Base-by-base conservation (phyloP, 345 rosid species). In the Mercurialis annua region DNA sequence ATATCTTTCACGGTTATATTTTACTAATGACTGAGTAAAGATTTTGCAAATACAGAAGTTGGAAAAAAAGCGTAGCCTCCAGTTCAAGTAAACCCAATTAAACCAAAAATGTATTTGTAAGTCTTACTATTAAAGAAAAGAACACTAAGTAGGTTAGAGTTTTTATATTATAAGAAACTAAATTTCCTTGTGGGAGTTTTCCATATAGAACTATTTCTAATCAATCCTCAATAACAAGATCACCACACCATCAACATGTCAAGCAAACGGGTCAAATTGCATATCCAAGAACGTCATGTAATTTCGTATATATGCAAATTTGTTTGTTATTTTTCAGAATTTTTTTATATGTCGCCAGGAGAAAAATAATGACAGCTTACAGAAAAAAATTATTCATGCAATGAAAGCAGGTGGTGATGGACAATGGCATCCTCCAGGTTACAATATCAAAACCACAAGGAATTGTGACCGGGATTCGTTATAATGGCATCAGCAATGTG, bases 21-120 rank as follows among this genome's bases (percentile, higher is more conserved):
- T n/a, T n/a, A n/a, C 20, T 62, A 64, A 71, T 77, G 60, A 72
- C 33, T 69, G 80, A 75, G 82, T 79, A 72, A 75, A 75, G 82
- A 20, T 20, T 62, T 43, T 2, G 49, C 42, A 42, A 68, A 18
- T 24, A 18, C 38, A 61, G 16, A 9, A 46, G 11, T 11, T 10
- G 47, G n/a, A 53, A 11, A 14, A 34, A 40, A 51, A 38, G 15
- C 76, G 38, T 74, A 24, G 26, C 42, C 57, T 44, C 67, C 20
- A 67, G 62, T 69, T 42, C 38, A 74, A 74, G 81, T 46, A 31
- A 62, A 57, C 56, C 44, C 44, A 40, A 40, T 10, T 31, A 17
- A 27, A 0, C 3, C 48, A 59, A 26, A 40, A 52, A 14, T 5
- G 24, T 33, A 20, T 7, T 26, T 44, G 5, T 2, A 55, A 29